Conservation (phyloP, 441 rosid species). For the Hura crepitans region DNA sequence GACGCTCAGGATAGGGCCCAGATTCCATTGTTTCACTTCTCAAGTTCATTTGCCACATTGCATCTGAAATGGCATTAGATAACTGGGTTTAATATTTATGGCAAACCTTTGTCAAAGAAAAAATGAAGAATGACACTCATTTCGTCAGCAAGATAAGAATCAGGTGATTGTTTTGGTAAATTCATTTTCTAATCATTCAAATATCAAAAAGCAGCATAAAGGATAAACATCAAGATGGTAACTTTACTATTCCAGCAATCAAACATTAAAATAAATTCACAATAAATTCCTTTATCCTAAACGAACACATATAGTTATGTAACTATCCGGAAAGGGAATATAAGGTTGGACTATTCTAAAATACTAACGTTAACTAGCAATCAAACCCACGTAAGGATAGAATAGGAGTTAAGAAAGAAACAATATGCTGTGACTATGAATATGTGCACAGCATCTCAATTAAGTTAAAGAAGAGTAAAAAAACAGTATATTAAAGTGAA, state of each 20-base stretch:
- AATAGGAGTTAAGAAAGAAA: not conserved
- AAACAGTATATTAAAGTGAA: not conserved
- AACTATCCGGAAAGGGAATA: not conserved
- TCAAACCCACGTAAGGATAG: not conserved
- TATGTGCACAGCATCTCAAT: not conserved
- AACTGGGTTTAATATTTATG: slow-evolving; percentile 10
- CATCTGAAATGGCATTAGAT: slow-evolving; percentile 47
- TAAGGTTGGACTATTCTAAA: no score
- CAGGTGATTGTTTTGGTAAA: not conserved
- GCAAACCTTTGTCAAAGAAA: slow-evolving; percentile 8
- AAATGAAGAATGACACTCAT: not conserved
- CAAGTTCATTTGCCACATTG: slow-evolving; percentile 86
- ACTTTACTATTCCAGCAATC: not conserved
- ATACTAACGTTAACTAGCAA: slow-evolving; percentile 1
- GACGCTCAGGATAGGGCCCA: slow-evolving; percentile 78
- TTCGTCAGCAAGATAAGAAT: slow-evolving; percentile 9
- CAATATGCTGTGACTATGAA: not conserved
- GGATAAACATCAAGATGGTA: not conserved
- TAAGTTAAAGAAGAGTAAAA: not conserved
- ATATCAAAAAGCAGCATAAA: not conserved
- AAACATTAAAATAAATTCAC: not conserved
- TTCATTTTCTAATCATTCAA: slow-evolving; percentile 5
- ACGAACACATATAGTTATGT: not conserved
- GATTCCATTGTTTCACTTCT: slow-evolving; percentile 71
- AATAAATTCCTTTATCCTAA: not conserved